These are phyloP conservation scores for Penicillium fuscoglaucum DNA, from an alignment of 2,329 filamentous ascomycete genomes.

Conservation along the genomic window DNA sequence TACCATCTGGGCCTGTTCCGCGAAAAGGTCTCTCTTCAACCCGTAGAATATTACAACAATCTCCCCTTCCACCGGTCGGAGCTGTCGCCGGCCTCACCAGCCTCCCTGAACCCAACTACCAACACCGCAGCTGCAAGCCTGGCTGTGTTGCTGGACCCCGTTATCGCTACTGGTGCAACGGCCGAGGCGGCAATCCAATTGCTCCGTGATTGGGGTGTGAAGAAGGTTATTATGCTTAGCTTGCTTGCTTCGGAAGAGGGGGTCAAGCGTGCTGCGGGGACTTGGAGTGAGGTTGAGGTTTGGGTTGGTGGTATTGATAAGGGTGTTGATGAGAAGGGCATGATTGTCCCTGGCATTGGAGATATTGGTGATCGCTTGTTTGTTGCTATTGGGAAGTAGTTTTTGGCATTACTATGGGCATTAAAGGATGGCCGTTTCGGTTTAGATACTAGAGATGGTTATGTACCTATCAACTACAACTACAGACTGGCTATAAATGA, in stretches of 20 bases:
- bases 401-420: neutral
- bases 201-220: constrained; percentile 86
- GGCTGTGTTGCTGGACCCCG: constrained; percentile 83
- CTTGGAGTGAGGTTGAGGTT: constrained; percentile 69
- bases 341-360: constrained; percentile 87
- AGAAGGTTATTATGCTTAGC: constrained; percentile 72
- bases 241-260: constrained; percentile 73
- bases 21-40: constrained; percentile 79
- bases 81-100: constrained; percentile 29
- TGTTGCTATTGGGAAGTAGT: constrained; percentile 79
- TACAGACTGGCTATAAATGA: neutral
- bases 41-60: constrained; percentile 98
- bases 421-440: neutral
- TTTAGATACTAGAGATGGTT: neutral
- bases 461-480: neutral
- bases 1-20: constrained; percentile 96
- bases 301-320: constrained; percentile 81
- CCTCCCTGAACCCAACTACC: constrained; percentile 22
- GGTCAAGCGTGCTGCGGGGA: constrained; percentile 67
- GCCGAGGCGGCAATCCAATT: constrained; percentile 87
- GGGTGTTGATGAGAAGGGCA: constrained; percentile 71
- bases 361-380: constrained; percentile 91
- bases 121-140: constrained; percentile 56
- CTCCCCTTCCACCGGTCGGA: constrained; percentile 64
- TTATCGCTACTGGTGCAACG: constrained; percentile 92